phyloP scores from a whole-genome alignment of 495 filamentous ascomycete species.

The Lasiosphaeria hispida region DNA sequence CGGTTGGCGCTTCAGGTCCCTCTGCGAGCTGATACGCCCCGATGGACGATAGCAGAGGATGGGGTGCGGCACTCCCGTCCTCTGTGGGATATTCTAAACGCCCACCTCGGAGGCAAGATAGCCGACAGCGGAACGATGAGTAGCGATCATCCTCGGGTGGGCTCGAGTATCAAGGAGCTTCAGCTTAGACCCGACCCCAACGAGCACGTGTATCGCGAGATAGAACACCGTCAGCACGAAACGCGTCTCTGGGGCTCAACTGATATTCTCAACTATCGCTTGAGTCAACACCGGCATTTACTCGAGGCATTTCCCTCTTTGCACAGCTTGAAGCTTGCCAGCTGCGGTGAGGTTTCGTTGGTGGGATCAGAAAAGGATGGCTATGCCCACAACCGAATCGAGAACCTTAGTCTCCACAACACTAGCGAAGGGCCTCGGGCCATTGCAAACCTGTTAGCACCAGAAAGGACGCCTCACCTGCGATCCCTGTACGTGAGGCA shows the following conservation, averaged over 20 bases:
- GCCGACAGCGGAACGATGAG: no score
- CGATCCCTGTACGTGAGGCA: not conserved
- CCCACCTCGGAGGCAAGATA: no score
- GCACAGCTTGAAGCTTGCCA: not conserved
- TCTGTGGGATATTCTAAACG: no score
- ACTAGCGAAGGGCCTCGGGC: not conserved
- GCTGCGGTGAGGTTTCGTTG: not conserved
- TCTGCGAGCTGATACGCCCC: not conserved
- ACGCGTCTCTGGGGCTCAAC: not conserved
- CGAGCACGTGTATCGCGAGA: not conserved
- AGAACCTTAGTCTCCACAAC: not conserved
- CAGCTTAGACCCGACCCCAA: conserved; percentile 3
- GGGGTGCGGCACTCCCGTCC: no score
- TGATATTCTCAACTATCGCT: conserved; percentile 1
- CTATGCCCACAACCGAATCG: not conserved
- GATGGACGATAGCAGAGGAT: not conserved
- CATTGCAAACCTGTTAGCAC: not conserved
- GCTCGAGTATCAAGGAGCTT: not conserved
- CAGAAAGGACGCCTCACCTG: not conserved
- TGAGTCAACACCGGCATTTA: not conserved
- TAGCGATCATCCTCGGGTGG: no score
- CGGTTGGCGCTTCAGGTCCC: conserved; percentile 1
- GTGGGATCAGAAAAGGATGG: not conserved
- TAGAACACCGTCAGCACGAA: conserved; percentile 1
- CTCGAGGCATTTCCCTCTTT: not conserved